These are phyloP conservation scores for Pigoraptor vietnamica DNA, from an alignment of 78 protist genomes.

Conservation along the genomic window DNA sequence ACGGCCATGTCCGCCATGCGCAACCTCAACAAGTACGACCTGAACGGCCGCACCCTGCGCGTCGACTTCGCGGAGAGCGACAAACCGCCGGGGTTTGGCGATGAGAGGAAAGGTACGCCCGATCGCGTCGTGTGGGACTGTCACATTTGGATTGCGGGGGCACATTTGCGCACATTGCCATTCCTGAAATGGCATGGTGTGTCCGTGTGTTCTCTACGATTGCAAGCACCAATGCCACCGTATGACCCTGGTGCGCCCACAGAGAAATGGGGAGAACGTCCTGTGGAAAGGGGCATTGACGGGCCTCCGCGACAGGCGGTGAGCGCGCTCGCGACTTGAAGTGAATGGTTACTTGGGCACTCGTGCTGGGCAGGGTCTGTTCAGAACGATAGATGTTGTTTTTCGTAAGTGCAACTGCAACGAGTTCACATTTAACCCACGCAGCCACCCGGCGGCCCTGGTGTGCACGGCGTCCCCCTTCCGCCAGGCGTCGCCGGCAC, in stretches of 20 bases:
- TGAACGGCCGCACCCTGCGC: slow-evolving; percentile 36
- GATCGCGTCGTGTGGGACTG: neutral
- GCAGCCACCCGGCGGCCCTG: neutral
- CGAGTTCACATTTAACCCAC: neutral
- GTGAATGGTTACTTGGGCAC: neutral
- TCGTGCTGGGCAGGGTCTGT: too few relatives aligned
- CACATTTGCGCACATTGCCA: neutral
- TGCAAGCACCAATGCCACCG: too few relatives aligned
- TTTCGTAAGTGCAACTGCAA: neutral
- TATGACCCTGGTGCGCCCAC: neutral
- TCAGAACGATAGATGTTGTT: neutral
- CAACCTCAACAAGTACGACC: slow-evolving; percentile 53
- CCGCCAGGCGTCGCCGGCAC: neutral
- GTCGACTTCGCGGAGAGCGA: slow-evolving; percentile 60
- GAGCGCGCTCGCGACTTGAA: neutral
- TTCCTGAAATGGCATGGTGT: too few relatives aligned
- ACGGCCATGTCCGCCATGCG: slow-evolving; percentile 71
- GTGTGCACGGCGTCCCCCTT: neutral
- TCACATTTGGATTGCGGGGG: neutral
- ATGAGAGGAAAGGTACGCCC: neutral
- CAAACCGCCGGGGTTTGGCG: neutral
- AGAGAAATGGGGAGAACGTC: neutral
- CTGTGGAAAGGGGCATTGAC: neutral
- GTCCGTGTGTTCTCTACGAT: neutral
- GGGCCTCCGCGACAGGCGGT: neutral